Base-by-base conservation (phyloP, 225 moss, liverwort and hornwort genomes). In the Sphagnum tenellum region DNA sequence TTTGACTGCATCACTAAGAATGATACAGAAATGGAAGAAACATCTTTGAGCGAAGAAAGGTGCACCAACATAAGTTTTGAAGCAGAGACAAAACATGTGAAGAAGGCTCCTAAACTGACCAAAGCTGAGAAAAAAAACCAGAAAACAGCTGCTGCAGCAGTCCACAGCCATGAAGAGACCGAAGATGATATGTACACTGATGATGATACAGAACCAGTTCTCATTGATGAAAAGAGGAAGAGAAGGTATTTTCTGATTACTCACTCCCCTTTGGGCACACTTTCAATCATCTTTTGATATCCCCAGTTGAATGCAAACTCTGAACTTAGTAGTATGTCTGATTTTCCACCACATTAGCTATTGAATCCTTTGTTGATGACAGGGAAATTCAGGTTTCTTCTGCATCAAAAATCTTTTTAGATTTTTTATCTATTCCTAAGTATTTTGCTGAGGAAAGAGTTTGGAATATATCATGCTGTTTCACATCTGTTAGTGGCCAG, bases 161-260 rank as follows among this genome's bases (percentile, higher is more conserved):
- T 64, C 48, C 64, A 61, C 13, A 71, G 12, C 53, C 72, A 77
- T 61, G 77, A 69, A 0, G 64, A 65, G 45, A 51, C 65, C 48
- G 79, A 83, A 56, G 74, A 72, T 3, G 79, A 83, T 56, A 75
- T 72, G 72, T 76, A 76, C 12, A 70, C 70, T 10, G 75, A 13
- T 29, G 46, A 63, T 2, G 45, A 61, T 5, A 9, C 4, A 46
- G 46, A 61, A 46, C 77, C 75, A 52, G 66, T 65, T 44, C 64
- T 77, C 60, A 73, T 80, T n/a, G 80, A 84, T 60, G 84, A 84
- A 57, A 84, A 71, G 70, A 73, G 75, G 5, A 84, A 77, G 73
- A 60, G 84, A 68, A 72, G 84, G 84, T 84, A 14, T 4, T 66
- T 55, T 8, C 12, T 46, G 14, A 3, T 14, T 55, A 54, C 60